A percentile compares a stretch with the other conserved stretches of the same genome.
These are phyloP conservation scores for Rhynchospora tenuis DNA, from an alignment of 176 grass and related monocot genomes.

Conservation along the genomic window DNA sequence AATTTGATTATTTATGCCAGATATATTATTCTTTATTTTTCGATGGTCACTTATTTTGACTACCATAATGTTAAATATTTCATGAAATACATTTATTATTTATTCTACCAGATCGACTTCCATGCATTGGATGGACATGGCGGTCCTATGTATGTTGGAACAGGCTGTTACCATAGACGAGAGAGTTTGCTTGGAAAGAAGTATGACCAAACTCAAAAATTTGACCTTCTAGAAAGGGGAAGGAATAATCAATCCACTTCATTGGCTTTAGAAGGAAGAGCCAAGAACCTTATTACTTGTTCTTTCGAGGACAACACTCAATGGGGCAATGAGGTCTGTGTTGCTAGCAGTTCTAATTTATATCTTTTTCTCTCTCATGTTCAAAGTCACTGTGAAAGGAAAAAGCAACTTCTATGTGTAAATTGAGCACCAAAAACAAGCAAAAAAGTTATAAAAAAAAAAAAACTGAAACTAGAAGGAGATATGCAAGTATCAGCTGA, in stretches of 20 bases:
- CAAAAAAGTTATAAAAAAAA: background rate
- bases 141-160: conserved; percentile 52
- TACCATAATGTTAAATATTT: background rate
- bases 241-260: conserved; percentile 21
- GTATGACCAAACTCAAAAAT: conserved; percentile 41
- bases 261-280: background rate
- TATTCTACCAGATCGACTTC: conserved; percentile 15
- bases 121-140: conserved; percentile 51
- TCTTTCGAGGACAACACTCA: conserved; percentile 30
- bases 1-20: background rate
- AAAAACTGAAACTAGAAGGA: background rate
- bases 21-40: background rate
- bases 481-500: background rate
- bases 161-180: conserved; percentile 80
- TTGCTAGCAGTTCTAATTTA: background rate
- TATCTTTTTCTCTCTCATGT: background rate
- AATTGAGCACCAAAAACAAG: background rate
- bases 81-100: background rate
- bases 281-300: conserved; percentile 31
- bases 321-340: conserved; percentile 38
- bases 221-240: conserved; percentile 26
- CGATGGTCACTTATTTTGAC: background rate
- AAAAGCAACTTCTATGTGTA: background rate
- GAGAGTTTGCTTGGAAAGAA: conserved; percentile 52
- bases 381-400: background rate